Evolutionary conservation across 2,329 filamentous ascomycete species (phyloP).

Genomic region (Penicillium sp.): DNA sequence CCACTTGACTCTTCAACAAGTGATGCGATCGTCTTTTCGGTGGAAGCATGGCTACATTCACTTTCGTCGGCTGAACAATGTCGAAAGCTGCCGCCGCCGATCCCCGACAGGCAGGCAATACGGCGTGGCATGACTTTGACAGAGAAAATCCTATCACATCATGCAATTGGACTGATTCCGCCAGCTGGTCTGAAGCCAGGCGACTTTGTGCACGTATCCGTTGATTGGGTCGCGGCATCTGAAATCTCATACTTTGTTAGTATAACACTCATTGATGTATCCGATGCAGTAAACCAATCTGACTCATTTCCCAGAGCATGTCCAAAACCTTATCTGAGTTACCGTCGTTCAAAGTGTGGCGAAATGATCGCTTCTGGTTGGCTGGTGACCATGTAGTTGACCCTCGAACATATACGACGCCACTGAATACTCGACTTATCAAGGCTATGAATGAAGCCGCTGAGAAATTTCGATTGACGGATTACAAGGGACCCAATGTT

Average conservation of each 20-base stretch:
- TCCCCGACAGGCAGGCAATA: too few relatives aligned
- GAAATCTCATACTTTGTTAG: conserved; percentile 39
- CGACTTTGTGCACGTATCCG: conserved; percentile 38
- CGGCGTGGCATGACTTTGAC: conserved; percentile 46
- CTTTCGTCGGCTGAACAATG: too few relatives aligned
- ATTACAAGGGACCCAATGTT: conserved; percentile 38
- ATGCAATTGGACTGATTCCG: conserved; percentile 33
- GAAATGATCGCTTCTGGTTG: conserved; percentile 50
- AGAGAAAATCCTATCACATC: conserved; percentile 45
- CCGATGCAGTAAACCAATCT: too few relatives aligned
- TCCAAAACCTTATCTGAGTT: too few relatives aligned
- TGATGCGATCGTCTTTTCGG: too few relatives aligned
- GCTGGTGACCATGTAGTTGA: conserved; percentile 49
- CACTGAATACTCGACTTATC: conserved; percentile 37
- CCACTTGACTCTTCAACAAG: too few relatives aligned
- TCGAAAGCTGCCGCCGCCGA: too few relatives aligned
- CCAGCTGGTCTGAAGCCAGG: conserved; percentile 35
- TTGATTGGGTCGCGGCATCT: conserved; percentile 47
- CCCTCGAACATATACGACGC: conserved; percentile 15
- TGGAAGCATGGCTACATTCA: too few relatives aligned
- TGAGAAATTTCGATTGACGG: conserved; percentile 42
- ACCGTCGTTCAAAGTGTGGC: conserved; percentile 31
- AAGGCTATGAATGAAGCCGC: conserved; percentile 33
- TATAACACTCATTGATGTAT: background rate
- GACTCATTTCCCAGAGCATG: too few relatives aligned